A percentile compares a stretch with the other conserved stretches of the same genome.
These are phyloP conservation scores for Aureobasidium namibiae DNA, from an alignment of 2,329 filamentous ascomycete genomes.

Conservation along the genomic window DNA sequence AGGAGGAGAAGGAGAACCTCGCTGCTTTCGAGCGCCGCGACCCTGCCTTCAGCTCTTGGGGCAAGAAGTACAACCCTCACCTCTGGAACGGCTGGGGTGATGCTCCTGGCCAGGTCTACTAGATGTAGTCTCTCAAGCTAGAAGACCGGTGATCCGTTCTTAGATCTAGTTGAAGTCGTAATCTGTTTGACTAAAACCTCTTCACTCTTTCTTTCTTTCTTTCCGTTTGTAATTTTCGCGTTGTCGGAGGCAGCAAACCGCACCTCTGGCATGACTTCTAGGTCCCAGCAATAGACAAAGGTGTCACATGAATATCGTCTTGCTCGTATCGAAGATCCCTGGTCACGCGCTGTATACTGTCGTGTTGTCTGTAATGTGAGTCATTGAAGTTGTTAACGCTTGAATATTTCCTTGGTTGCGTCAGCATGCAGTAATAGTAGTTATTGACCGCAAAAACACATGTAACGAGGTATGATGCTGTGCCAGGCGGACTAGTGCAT, in stretches of 20 bases:
- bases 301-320: not conserved
- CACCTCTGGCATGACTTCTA: not conserved
- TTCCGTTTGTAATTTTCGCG: not conserved
- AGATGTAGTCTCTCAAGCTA: not conserved
- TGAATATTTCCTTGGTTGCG: too few species aligned
- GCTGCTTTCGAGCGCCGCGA: not conserved
- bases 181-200: not conserved
- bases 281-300: not conserved
- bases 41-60: not conserved
- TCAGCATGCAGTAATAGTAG: not conserved
- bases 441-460: not conserved
- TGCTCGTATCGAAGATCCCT: not conserved
- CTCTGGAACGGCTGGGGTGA: constrained; percentile 1
- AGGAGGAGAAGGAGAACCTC: not conserved
- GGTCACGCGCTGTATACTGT: not conserved
- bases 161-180: not conserved
- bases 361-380: too few species aligned
- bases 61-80: not conserved
- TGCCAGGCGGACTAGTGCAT: not conserved
- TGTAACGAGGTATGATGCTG: not conserved
- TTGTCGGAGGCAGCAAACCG: not conserved
- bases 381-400: not conserved
- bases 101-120: not conserved
- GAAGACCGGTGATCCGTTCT: too few species aligned
- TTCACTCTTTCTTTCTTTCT: not conserved